Evolutionary conservation across 768 basidiomycete species (phyloP), one percentile per base, ranked within the genome.

Genomic region (Trametes gibbosa): DNA sequence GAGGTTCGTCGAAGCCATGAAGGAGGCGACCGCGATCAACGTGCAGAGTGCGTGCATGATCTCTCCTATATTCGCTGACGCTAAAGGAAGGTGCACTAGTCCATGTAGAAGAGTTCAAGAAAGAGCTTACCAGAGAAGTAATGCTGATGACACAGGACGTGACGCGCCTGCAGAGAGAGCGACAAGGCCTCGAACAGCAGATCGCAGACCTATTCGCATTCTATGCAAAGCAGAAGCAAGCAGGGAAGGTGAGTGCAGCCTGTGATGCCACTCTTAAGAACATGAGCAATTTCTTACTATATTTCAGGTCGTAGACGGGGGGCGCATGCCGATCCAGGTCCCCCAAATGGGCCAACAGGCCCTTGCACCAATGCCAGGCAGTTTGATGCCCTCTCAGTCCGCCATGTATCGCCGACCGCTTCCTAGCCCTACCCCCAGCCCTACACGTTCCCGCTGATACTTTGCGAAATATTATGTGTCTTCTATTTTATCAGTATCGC

Each of bases 1-100:
- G 53, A 79, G 90, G 6, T 95, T 95, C 65, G 90, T 95, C 5
- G 93, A 95, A 66, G 92, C 93, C n/a, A 95, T 95, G 92, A 90
- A 90, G 69, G 89, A 93, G 65, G 93, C 92, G 0, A 95, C 93
- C 0, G 84, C 84, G 1, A 90, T 95, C 65, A 94, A 95, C 63
- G 85, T 95, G 2, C 86, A 90, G 70, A 76, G 90, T 89, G 25
- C 32, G 43, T 27, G 9, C 3, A 14, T 24, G 9, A 17, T 32
- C 5, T 13, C 7, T 5, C 14, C 35, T 3, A 19, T 35, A 32
- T 24, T 16, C 12, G 27, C 37, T 40, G 32, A 46, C 37, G 68
- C 75, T 58, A 16, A 29, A 14, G 19, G 19, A 54, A 45, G 19
- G 34, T 13, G 14, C 13, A 10, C 47, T 65, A 92, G 92, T 82